Base-by-base conservation (phyloP, 805 yeast species). In the Monosporozyma unispora region DNA sequence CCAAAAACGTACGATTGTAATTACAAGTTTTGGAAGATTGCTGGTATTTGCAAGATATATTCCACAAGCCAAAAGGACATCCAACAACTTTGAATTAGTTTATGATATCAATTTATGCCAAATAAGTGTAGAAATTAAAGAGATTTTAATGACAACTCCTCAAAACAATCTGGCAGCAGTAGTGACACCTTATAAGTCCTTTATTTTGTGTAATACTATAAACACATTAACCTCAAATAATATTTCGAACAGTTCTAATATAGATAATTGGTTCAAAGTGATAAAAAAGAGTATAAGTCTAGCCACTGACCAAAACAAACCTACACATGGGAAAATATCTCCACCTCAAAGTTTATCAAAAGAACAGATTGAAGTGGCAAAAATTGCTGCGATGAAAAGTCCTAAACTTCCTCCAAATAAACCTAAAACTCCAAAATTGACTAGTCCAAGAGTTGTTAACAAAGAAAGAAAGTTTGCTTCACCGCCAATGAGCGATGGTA, bases 21-120 rank as follows among this genome's bases (percentile, higher is more conserved):
- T 82, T 0, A 84, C 90, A 1, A 71, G 79, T 1, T 74, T 74
- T 59, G 91, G 89, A 1, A 70, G 90, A 45, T 79, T 77, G 0
- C 63, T 85, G 51, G 59, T 84, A 1, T 78, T 84, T 52, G 61
- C 56, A 1, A 65, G 68, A 55, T 66, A 63, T 9, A 66, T 68
- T 19, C 70, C 67, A 7, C 42, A 39, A 39, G 25, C 42, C 14
- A 39, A 21, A 8, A 39, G 21, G 5, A 19, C 27, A 4, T 21
- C 42, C 1, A 39, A 39, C 22, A 39, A 39, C 12, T 71, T 70
- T 33, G 76, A 76, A 50, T 58, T 82, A 42, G 68, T 74, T 16
- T 69, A 75, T 16, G 88, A 82, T 50, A 71, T 85, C 33, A 74
- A 73, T 53, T 62, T 84, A 40, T 70, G 74, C 4, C 77, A 75